Evolutionary conservation across 2,329 filamentous ascomycete genomes (phyloP).

Genomic region (Aureobasidium sp.): DNA sequence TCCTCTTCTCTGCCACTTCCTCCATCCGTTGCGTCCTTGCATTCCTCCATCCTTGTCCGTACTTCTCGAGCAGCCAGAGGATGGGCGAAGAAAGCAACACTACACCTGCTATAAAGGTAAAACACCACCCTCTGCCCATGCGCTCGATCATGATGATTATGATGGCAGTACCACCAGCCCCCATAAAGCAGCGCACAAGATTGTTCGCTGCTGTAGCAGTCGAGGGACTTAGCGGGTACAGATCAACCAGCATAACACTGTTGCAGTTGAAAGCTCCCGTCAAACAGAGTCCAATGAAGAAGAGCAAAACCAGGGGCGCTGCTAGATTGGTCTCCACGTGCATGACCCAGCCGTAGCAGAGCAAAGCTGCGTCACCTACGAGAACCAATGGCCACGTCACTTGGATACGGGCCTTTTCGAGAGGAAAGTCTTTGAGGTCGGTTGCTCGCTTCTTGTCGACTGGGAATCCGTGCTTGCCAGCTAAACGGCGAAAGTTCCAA

Average conservation of each 20-base stretch:
- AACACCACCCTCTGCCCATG: conserved; percentile 40
- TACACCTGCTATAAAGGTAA: conserved; percentile 39
- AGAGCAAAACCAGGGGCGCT: conserved; percentile 42
- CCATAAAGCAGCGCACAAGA: conserved; percentile 30
- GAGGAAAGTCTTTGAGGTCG: conserved; percentile 46
- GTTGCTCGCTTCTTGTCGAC: conserved; percentile 54
- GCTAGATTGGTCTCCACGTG: conserved; percentile 32
- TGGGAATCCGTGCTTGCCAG: conserved; percentile 52
- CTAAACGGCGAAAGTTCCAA: conserved; percentile 66
- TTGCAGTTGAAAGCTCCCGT: conserved; percentile 53
- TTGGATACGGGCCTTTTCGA: conserved; percentile 41
- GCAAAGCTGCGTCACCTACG: conserved; percentile 28
- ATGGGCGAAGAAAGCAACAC: conserved; percentile 35
- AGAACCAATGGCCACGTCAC: conserved; percentile 33
- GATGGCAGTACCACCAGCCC: conserved; percentile 32
- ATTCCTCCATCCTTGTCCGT: conserved; percentile 40
- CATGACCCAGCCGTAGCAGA: conserved; percentile 40
- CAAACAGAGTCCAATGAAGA: conserved; percentile 47
- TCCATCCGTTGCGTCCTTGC: conserved; percentile 30
- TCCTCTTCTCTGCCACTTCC: conserved; percentile 19
- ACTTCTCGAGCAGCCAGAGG: conserved; percentile 34
- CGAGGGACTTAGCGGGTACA: conserved; percentile 34
- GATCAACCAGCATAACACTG: conserved; percentile 36
- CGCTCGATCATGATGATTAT: conserved; percentile 37
- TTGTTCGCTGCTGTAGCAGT: conserved; percentile 36